phyloP scores from a whole-genome alignment of 2,329 filamentous ascomycete species.

The Claviceps digitariae region DNA sequence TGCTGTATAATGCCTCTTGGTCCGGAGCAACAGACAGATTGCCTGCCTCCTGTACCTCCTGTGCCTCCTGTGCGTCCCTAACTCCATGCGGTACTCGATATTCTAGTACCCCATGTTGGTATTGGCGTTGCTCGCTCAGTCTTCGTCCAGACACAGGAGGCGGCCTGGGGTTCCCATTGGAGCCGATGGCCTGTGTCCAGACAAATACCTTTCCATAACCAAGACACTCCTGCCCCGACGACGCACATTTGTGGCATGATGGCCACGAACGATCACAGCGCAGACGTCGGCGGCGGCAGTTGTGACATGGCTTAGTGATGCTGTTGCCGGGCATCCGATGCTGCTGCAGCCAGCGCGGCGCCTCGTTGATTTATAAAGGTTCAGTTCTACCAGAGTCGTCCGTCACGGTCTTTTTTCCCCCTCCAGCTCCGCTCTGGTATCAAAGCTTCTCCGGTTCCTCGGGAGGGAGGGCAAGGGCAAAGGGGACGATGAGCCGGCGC shows the following conservation, averaged over 20 bases:
- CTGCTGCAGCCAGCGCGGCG: not conserved
- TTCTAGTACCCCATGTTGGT: not conserved
- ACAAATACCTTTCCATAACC: slow-evolving; percentile 48
- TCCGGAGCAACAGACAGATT: not conserved
- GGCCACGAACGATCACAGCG: slow-evolving; percentile 49
- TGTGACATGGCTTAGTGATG: slow-evolving; percentile 39
- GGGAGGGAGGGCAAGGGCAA: not conserved
- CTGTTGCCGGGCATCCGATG: slow-evolving; percentile 19
- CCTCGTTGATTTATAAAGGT: not conserved
- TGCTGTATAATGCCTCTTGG: not conserved
- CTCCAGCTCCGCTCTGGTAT: not conserved
- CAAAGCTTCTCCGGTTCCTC: not conserved
- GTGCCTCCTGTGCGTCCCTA: too few relatives aligned
- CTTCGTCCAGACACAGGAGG: slow-evolving; percentile 11
- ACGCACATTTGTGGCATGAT: slow-evolving; percentile 44
- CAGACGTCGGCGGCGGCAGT: slow-evolving; percentile 46
- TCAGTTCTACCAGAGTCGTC: not conserved
- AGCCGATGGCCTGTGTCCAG: slow-evolving; percentile 42
- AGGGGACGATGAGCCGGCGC: not conserved
- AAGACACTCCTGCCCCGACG: slow-evolving; percentile 42
- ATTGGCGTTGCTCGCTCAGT: not conserved
- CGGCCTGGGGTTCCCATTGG: slow-evolving; percentile 31
- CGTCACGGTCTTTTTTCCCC: not conserved
- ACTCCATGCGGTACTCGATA: not conserved
- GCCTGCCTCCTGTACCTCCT: too few relatives aligned